phyloP scores from a whole-genome alignment of 768 basidiomycete genomes.

The Auriscalpium orientale region DNA sequence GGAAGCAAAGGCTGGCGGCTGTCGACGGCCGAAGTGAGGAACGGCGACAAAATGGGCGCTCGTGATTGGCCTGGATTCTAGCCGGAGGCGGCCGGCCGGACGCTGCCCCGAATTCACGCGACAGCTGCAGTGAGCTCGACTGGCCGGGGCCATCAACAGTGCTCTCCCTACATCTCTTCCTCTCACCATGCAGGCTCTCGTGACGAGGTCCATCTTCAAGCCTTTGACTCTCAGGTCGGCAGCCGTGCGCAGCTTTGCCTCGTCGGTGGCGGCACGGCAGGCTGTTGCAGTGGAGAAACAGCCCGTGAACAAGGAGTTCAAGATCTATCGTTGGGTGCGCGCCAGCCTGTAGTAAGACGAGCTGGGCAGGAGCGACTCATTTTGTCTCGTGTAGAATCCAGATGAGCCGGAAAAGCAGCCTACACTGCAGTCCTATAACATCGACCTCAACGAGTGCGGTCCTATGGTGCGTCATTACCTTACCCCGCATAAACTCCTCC shows the following conservation, averaged over 20 bases:
- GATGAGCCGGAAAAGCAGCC: constrained; percentile 93
- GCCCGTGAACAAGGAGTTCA: constrained; percentile 84
- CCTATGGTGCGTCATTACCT: constrained; percentile 63
- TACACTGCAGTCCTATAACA: constrained; percentile 78
- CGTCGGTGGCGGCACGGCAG: constrained; percentile 22
- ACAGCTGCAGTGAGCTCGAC: background rate
- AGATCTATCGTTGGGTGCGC: constrained; percentile 96
- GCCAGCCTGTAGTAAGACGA: too few relatives aligned
- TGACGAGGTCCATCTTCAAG: background rate
- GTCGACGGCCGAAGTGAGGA: too few relatives aligned
- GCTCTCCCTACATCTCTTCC: background rate
- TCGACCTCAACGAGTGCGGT: constrained; percentile 91
- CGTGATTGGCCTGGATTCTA: background rate
- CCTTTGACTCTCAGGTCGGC: background rate
- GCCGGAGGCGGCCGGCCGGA: background rate
- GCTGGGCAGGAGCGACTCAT: background rate
- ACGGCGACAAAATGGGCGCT: background rate
- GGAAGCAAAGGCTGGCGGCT: too few relatives aligned
- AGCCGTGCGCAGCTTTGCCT: constrained; percentile 20
- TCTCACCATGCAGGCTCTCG: background rate
- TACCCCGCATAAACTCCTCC: background rate
- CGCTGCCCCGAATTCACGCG: constrained; percentile 3
- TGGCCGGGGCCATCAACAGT: background rate
- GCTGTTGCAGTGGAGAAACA: constrained; percentile 58
- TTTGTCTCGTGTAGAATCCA: constrained; percentile 57